A percentile compares a stretch with the other conserved stretches of the same genome.
These are phyloP conservation scores for Pseudogymnoascus sp. DNA, from an alignment of 2,329 filamentous ascomycete genomes.

Conservation along the genomic window DNA sequence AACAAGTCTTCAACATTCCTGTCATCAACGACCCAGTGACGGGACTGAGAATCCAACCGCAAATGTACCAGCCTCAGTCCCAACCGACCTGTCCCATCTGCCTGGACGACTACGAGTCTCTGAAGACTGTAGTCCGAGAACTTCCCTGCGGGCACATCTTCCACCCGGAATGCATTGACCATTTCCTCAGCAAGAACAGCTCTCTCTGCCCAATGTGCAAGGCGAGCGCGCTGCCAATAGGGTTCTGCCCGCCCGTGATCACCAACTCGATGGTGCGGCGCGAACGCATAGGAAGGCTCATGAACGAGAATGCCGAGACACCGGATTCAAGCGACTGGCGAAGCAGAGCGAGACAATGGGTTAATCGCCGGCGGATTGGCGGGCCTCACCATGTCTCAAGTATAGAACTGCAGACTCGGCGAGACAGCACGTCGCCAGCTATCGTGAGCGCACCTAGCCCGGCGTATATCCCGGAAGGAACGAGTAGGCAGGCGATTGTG, in stretches of 20 bases:
- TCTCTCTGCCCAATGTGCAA: constrained; percentile 92
- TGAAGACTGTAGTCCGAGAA: constrained; percentile 68
- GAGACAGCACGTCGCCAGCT: background rate
- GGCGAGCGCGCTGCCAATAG: constrained; percentile 62
- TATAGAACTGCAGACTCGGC: background rate
- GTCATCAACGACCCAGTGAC: constrained; percentile 9
- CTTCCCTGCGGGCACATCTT: constrained; percentile 88
- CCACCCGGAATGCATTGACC: constrained; percentile 85
- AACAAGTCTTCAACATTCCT: constrained; percentile 10
- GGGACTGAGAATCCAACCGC: constrained; percentile 5
- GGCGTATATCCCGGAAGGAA: background rate
- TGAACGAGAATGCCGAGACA: background rate
- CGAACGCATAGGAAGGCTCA: constrained; percentile 54
- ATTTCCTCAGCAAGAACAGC: constrained; percentile 68
- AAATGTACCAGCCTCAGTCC: constrained; percentile 43
- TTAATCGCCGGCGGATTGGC: background rate
- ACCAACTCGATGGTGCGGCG: constrained; percentile 82
- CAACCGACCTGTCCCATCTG: constrained; percentile 90
- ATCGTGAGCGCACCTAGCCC: background rate
- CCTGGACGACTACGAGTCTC: constrained; percentile 67
- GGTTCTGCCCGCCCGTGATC: constrained; percentile 57
- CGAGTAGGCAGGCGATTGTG: constrained; percentile 18
- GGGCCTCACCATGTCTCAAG: background rate
- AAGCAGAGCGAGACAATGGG: constrained; percentile 28
- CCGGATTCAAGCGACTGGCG: constrained; percentile 41